Base-by-base conservation (phyloP, 78 protist genomes). In the Dictyostelium purpureum region DNA sequence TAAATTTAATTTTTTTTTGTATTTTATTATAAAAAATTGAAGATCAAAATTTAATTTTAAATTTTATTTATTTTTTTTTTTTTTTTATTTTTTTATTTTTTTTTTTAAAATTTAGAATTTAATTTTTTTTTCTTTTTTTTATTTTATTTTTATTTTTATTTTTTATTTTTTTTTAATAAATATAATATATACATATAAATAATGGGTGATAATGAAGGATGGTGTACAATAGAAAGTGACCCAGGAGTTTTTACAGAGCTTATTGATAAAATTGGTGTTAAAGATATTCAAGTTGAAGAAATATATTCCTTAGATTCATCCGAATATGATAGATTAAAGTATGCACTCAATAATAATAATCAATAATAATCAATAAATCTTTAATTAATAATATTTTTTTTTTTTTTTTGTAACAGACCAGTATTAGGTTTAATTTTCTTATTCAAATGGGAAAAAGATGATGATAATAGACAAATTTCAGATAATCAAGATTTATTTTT, bases 171-270 rank as follows among this genome's bases (percentile, higher is more conserved):
- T 69, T n/a, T 14, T 69, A 24, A n/a, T 11, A 24, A 31, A 31
- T 11, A 12, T 16, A 5, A 65, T 16, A 65, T 65, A 37, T 63
- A 63, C 38, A 63, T 7, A 65, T 31, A 31, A 19, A 38, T 67
- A 80, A 80, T 67, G 78, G 21, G 63, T 33, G 89, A 52, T 11
- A 54, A 80, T 52, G 77, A 73, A 21, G 91, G 91, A 24, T 94
- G 96, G 96, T 94, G 96, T 66, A 94, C 96, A 35, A 88, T 94
- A 56, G 96, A 94, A 77, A 88, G 94, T 74, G 96, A 94, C 28
- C 96, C 96, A 1, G 99, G 98, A 6, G 99, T 99, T 31, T 99
- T 99, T 71, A 96, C 99, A 5, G 99, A 99, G 69, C 88, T 99
- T 16, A 94, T 99, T 14, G 47, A 52, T 16, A 37, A 78, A 59